These are phyloP conservation scores for Chrysosporium queenslandicum DNA, from an alignment of 2,329 filamentous ascomycete genomes.

Conservation along the genomic window DNA sequence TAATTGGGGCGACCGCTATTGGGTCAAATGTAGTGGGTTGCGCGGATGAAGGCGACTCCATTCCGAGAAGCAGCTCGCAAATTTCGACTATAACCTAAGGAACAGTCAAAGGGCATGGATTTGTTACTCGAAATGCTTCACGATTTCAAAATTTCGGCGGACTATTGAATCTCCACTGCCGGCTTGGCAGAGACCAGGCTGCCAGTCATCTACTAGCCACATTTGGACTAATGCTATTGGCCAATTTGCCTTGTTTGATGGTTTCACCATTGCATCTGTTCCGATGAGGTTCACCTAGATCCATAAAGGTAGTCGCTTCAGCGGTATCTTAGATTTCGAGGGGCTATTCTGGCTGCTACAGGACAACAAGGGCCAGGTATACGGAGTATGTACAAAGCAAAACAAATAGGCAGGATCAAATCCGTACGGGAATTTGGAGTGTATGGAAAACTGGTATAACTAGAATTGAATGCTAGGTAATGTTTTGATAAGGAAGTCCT, in stretches of 20 bases:
- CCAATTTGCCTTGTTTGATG: too few species aligned
- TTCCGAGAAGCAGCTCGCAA: not conserved
- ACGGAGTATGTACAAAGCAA: too few species aligned
- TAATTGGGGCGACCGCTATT: not conserved
- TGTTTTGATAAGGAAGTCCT: slow-evolving; percentile 2
- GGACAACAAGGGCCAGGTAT: too few species aligned
- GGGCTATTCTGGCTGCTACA: too few species aligned
- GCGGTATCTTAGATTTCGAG: too few species aligned
- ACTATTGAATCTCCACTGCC: not conserved
- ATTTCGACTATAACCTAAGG: not conserved
- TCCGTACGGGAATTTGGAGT: too few species aligned
- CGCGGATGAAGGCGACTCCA: slow-evolving; percentile 2
- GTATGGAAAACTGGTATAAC: not conserved
- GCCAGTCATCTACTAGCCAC: too few species aligned
- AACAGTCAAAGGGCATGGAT: not conserved
- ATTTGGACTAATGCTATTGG: not conserved
- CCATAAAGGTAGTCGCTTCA: too few species aligned
- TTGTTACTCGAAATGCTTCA: not conserved
- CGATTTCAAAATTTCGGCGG: slow-evolving; percentile 5
- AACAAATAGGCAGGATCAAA: too few species aligned
- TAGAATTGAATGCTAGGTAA: not conserved
- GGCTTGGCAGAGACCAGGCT: not conserved
- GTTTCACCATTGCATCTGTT: too few species aligned
- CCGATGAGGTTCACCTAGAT: too few species aligned
- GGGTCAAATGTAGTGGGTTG: not conserved